These are phyloP conservation scores for Alternaria sp. DNA, from an alignment of 2,329 filamentous ascomycete genomes.

Conservation along the genomic window DNA sequence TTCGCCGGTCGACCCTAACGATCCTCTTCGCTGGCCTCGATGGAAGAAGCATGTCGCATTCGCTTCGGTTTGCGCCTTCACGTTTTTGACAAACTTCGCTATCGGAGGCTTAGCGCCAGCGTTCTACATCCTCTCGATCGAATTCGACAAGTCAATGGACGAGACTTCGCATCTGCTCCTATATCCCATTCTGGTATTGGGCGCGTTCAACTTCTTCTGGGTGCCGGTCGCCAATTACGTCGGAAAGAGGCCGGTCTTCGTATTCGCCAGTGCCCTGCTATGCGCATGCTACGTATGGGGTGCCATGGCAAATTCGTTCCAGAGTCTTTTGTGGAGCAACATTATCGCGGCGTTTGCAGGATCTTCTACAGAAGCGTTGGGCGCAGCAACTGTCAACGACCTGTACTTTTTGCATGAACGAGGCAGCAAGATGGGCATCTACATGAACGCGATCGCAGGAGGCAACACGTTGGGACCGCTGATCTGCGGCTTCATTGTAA, in stretches of 20 bases:
- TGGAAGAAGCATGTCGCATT: constrained; percentile 56
- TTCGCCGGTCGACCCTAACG: constrained; percentile 56
- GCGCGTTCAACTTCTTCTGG: constrained; percentile 63
- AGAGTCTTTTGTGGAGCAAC: constrained; percentile 56
- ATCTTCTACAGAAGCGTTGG: constrained; percentile 56
- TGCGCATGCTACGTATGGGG: constrained; percentile 59
- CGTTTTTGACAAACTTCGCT: constrained; percentile 57
- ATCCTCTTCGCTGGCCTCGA: constrained; percentile 59
- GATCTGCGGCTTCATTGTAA: constrained; percentile 51
- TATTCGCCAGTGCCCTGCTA: constrained; percentile 56
- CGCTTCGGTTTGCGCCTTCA: constrained; percentile 53
- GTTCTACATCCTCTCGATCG: constrained; percentile 54
- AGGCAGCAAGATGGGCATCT: constrained; percentile 48
- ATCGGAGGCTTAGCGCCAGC: constrained; percentile 57
- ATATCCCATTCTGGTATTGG: constrained; percentile 57
- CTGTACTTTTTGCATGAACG: constrained; percentile 43
- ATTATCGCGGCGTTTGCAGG: constrained; percentile 58
- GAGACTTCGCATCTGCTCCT: constrained; percentile 53
- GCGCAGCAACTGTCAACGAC: constrained; percentile 50
- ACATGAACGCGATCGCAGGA: constrained; percentile 49
- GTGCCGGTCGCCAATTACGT: constrained; percentile 59
- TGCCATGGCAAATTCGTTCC: constrained; percentile 52
- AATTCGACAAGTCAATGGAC: constrained; percentile 57
- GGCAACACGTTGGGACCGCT: constrained; percentile 52
- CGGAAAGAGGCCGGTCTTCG: constrained; percentile 59